These are phyloP conservation scores for Fusarium sulawesiense DNA, from an alignment of 2,329 filamentous ascomycete species.

Conservation along the genomic window DNA sequence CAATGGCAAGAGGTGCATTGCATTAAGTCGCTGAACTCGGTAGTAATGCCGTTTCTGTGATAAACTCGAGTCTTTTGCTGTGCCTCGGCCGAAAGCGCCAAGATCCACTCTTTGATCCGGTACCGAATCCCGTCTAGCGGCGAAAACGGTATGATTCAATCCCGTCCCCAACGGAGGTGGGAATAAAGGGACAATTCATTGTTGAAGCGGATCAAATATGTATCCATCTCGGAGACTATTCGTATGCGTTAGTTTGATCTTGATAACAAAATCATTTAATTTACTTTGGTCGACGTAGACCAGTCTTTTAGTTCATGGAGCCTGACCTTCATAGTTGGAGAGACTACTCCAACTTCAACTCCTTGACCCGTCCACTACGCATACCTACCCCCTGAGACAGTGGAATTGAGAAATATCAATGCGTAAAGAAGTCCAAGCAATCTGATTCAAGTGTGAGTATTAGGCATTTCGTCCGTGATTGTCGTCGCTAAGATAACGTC, in stretches of 20 bases:
- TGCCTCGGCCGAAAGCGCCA: background rate
- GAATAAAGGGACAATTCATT: background rate
- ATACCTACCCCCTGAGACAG: background rate
- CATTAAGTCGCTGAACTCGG: background rate
- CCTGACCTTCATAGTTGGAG: background rate
- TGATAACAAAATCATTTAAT: background rate
- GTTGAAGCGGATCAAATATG: background rate
- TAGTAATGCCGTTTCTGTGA: background rate
- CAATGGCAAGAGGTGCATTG: background rate
- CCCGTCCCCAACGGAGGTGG: background rate
- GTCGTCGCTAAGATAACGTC: background rate
- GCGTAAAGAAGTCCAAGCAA: background rate
- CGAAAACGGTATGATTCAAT: background rate
- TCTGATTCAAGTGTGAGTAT: background rate
- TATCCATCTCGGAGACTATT: background rate
- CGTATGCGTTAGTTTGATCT: background rate
- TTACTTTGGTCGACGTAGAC: background rate
- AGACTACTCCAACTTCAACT: background rate
- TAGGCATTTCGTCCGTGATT: background rate
- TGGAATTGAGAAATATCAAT: background rate
- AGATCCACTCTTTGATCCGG: background rate
- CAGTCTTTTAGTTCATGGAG: background rate
- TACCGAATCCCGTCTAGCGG: constrained; percentile 2
- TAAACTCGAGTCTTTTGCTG: background rate
- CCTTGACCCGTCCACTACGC: background rate